phyloP scores from a whole-genome alignment of 2,329 filamentous ascomycete genomes.

The Akanthomyces muscarius region DNA sequence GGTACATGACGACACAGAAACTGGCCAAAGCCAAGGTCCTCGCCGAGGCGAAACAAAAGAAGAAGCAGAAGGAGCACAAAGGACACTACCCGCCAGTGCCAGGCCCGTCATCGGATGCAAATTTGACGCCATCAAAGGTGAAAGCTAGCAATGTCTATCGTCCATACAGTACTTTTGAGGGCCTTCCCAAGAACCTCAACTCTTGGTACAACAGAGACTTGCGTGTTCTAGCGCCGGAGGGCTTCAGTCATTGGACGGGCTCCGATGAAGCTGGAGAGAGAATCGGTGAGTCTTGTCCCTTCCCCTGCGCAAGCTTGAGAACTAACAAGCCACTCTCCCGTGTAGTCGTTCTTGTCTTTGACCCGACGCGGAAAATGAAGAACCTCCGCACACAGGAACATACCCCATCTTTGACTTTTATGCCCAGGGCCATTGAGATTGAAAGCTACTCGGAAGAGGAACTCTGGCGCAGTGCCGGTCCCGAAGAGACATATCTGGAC shows the following conservation, averaged over 20 bases:
- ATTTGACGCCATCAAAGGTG: slow-evolving; percentile 16
- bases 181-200: slow-evolving; percentile 22
- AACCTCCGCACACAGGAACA: slow-evolving; percentile 22
- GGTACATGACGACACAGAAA: slow-evolving; percentile 23
- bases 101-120: neutral
- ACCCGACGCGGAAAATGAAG: slow-evolving; percentile 24
- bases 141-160: slow-evolving; percentile 28
- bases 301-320: too few species aligned
- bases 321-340: neutral
- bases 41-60: slow-evolving; percentile 1
- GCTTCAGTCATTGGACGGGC: slow-evolving; percentile 25
- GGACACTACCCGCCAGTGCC: neutral
- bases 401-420: slow-evolving; percentile 26
- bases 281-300: slow-evolving; percentile 19
- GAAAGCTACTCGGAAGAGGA: slow-evolving; percentile 28
- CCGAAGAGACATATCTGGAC: slow-evolving; percentile 27
- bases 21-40: slow-evolving; percentile 11
- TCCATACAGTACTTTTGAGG: slow-evolving; percentile 27
- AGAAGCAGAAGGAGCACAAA: slow-evolving; percentile 15
- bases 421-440: slow-evolving; percentile 28
- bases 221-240: slow-evolving; percentile 27
- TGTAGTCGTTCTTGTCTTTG: slow-evolving; percentile 25
- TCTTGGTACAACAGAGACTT: slow-evolving; percentile 27
- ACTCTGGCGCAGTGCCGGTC: slow-evolving; percentile 24
- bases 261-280: slow-evolving; percentile 22